Conservation (phyloP, 495 filamentous ascomycete genomes). For the Immersiella caudata region DNA sequence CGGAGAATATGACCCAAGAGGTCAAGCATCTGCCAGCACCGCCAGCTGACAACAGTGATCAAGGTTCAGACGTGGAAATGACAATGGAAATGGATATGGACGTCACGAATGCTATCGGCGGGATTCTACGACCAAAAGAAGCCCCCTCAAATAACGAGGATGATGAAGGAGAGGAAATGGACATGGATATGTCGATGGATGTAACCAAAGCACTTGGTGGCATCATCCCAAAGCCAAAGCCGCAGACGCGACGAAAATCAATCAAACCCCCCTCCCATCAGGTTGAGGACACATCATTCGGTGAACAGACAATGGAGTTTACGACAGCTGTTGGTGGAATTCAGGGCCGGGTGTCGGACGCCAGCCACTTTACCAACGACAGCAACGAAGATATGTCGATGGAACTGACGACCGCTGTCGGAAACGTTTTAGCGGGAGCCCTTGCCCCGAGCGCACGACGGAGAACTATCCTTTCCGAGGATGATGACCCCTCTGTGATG, state of each 20-base stretch:
- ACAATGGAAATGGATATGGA: slow-evolving; percentile 59
- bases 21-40: slow-evolving; percentile 18
- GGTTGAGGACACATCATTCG: slow-evolving; percentile 29
- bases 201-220: slow-evolving; percentile 81
- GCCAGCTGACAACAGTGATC: slow-evolving; percentile 27
- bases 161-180: slow-evolving; percentile 73
- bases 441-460: slow-evolving; percentile 34
- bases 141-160: slow-evolving; percentile 43
- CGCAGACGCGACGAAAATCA: slow-evolving; percentile 30
- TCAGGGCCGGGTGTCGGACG: slow-evolving; percentile 30
- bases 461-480: slow-evolving; percentile 32
- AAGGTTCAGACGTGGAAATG: slow-evolving; percentile 40
- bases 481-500: slow-evolving; percentile 51
- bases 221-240: slow-evolving; percentile 61
- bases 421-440: slow-evolving; percentile 58
- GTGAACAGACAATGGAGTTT: slow-evolving; percentile 77
- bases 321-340: slow-evolving; percentile 75
- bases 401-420: slow-evolving; percentile 77
- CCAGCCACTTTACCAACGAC: slow-evolving; percentile 35
- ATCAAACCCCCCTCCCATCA: slow-evolving; percentile 28
- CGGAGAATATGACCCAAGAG: slow-evolving; percentile 16
- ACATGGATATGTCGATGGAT: slow-evolving; percentile 84
- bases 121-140: slow-evolving; percentile 49
- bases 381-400: slow-evolving; percentile 74
- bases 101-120: slow-evolving; percentile 59